Evolutionary conservation across 2,329 filamentous ascomycete species (phyloP).

Genomic region (Boeremia lycopersici): DNA sequence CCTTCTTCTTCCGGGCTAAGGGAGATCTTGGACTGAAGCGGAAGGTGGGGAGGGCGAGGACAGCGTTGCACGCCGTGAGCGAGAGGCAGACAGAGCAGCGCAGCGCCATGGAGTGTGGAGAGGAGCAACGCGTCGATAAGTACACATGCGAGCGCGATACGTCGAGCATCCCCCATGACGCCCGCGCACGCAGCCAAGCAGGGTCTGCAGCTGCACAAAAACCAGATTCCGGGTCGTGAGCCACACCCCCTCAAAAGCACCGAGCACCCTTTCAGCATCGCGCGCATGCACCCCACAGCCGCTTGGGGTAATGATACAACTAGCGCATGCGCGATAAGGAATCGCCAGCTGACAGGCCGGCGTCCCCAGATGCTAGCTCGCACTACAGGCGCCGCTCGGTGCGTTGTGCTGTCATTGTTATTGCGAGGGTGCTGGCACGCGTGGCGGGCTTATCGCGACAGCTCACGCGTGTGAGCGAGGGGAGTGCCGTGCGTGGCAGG

Average conservation of each 20-base stretch:
- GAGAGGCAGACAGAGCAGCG: too few species aligned
- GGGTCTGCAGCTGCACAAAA: background rate
- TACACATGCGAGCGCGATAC: background rate
- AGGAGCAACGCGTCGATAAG: background rate
- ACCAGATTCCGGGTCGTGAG: slow-evolving; percentile 10
- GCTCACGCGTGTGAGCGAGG: too few species aligned
- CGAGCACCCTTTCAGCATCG: background rate
- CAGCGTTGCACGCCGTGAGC: background rate
- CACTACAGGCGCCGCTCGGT: slow-evolving; percentile 9
- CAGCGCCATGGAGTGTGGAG: background rate
- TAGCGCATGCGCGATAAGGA: slow-evolving; percentile 34
- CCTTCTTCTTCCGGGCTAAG: slow-evolving; percentile 16
- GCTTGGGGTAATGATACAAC: slow-evolving; percentile 8
- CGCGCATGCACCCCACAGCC: slow-evolving; percentile 29
- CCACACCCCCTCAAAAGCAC: background rate
- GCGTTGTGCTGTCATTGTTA: slow-evolving; percentile 20
- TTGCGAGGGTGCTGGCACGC: background rate
- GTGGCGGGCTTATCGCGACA: background rate
- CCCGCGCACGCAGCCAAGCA: background rate
- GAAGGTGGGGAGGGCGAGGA: slow-evolving; percentile 9
- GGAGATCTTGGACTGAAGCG: slow-evolving; percentile 14
- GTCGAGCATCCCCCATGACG: too few species aligned
- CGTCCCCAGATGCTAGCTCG: slow-evolving; percentile 1
- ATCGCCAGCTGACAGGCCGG: slow-evolving; percentile 31
- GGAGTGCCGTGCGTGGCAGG: too few species aligned